Evolutionary conservation across 1,284 basidiomycete species (phyloP).

Genomic region (Sphagnurus paluster): DNA sequence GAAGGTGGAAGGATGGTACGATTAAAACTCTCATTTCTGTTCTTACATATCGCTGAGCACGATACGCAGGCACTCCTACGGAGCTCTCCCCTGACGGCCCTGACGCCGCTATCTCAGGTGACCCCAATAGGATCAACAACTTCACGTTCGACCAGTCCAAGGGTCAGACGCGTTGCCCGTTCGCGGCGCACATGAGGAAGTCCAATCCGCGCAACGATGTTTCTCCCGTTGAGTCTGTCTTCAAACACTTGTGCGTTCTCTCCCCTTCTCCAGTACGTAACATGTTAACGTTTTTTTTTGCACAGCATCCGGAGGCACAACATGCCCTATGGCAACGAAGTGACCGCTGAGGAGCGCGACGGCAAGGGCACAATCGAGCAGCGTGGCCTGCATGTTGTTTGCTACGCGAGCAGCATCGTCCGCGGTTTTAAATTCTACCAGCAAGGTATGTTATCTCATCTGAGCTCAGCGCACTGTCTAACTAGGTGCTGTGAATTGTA

Average conservation of each 20-base stretch:
- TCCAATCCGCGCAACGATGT: constrained; percentile 53
- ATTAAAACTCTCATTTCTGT: constrained; percentile 4
- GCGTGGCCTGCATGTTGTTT: constrained; percentile 51
- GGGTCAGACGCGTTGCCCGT: constrained; percentile 48
- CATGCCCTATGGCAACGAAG: constrained; percentile 48
- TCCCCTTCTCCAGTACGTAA: no score
- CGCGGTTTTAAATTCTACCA: constrained; percentile 53
- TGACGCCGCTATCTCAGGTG: constrained; percentile 36
- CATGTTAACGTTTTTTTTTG: no score
- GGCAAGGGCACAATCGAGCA: constrained; percentile 37
- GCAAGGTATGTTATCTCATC: constrained; percentile 22
- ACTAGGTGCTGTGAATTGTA: no score
- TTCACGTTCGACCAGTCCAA: constrained; percentile 43
- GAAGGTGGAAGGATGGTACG: constrained; percentile 61
- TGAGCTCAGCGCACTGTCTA: no score
- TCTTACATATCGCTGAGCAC: neutral
- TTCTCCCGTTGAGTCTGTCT: no score
- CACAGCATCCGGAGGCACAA: constrained; percentile 31
- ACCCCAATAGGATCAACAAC: constrained; percentile 44
- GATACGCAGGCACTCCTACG: constrained; percentile 42
- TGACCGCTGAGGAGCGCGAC: constrained; percentile 36
- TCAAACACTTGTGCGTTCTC: no score
- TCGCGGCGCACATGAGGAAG: constrained; percentile 57
- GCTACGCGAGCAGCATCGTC: constrained; percentile 47
- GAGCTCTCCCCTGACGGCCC: constrained; percentile 43